A percentile compares a stretch with the other conserved stretches of the same genome.
These are phyloP conservation scores for Trichosanthes cucumerina DNA, from an alignment of 306 rosid species.

Conservation along the genomic window DNA sequence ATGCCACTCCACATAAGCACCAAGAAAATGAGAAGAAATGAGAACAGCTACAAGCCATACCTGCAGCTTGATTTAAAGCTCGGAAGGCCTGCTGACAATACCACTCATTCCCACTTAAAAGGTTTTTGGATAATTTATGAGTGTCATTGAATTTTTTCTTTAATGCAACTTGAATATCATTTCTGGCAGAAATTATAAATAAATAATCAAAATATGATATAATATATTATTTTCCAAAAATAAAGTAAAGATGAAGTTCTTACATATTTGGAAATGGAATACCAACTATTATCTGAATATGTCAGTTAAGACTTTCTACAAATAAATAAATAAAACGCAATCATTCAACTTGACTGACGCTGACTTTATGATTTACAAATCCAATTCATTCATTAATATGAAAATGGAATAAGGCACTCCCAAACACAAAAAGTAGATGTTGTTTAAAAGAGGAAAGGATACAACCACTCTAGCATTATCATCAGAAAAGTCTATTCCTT, in stretches of 20 bases:
- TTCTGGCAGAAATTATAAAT: constrained; percentile 34
- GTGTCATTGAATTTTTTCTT: constrained; percentile 84
- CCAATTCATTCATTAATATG: neutral
- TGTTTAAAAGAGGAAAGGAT: constrained; percentile 42
- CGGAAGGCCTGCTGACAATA: constrained; percentile 96
- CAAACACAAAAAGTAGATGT: constrained; percentile 4
- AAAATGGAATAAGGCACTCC: neutral
- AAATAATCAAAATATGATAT: constrained; percentile 21
- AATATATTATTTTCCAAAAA: neutral
- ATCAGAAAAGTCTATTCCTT: constrained; percentile 92
- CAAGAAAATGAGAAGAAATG: neutral
- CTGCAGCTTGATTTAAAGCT: constrained; percentile 97
- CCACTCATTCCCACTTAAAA: constrained; percentile 80
- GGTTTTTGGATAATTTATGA: constrained; percentile 58
- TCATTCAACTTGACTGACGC: constrained; percentile 6
- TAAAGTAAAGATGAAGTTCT: constrained; percentile 26
- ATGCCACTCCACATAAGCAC: neutral
- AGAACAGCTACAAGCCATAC: constrained; percentile 18
- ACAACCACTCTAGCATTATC: constrained; percentile 92
- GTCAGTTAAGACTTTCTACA: constrained; percentile 50
- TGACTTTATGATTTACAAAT: neutral
- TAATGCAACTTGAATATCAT: constrained; percentile 67
- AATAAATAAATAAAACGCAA: constrained; percentile 2
- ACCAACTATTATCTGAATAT: constrained; percentile 70
- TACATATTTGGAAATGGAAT: constrained; percentile 95